Base-by-base conservation (phyloP, 306 rosid species). In the Ochetophila trinervis region DNA sequence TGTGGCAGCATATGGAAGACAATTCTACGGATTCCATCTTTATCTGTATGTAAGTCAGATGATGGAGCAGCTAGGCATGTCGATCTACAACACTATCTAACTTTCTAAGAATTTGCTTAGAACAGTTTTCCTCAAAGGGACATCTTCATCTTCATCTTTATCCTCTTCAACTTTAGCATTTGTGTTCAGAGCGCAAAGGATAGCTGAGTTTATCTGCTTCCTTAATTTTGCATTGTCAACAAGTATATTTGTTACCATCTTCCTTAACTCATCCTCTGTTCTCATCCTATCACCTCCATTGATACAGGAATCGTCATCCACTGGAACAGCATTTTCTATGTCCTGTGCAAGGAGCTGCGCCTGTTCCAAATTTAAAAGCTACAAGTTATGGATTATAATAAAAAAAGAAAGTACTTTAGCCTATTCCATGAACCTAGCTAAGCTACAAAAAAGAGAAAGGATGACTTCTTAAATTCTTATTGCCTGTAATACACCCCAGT, bases 271-370 rank as follows among this genome's bases (percentile, higher is more conserved):
- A 71, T 82, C 77, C 53, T 76, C 82, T 45, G 78, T 73, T 72
- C 65, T 74, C 72, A 32, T 77, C 32, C 52, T 60, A 63, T 72
- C 67, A 57, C 68, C 69, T 24, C 63, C 67, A 50, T 67, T 19
- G 62, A 42, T 59, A 4, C 30, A 72, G 10, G 76, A 58, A 53
- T 81, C 87, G 4, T 73, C 89, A 32, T 4, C 77, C 5, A 77
- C 72, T 52, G 24, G 75, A 56, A 73, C 79, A 18, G 75, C 67
- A 66, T 80, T 78, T 67, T 85, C 92, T 32, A 83, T 78, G 40
- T 87, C 91, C 64, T 82, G 94, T 7, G 91, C 94, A 6, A 90
- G 90, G 72, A 93, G 97, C 77, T 90, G 95, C 59, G 96, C 96
- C 99, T 93, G 94, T 69, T 72, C 60, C 66, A 77, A 69, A 60